Evolutionary conservation across 257 asterid genomes (phyloP), one percentile per base, ranked within the genome.

Genomic region (Eustoma russellianum): DNA sequence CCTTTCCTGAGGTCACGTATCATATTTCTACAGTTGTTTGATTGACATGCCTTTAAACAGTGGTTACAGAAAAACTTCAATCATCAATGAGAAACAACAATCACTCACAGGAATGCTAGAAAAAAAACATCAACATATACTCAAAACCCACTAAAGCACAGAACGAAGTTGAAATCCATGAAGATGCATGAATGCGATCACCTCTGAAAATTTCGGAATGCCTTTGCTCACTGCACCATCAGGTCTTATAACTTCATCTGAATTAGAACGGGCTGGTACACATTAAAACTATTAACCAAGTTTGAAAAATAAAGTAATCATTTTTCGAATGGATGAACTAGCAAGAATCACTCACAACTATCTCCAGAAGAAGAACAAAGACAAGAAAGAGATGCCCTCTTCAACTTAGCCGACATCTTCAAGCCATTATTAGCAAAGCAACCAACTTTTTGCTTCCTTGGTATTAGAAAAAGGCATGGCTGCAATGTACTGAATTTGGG

Each of bases 141-240:
- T n/a, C n/a, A n/a, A 12, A n/a, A 6, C 7, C 2, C 28, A 17
- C n/a, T 18, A 35, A 17, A 35, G 47, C 43, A 6, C 30, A 13
- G 33, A 18, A 7, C 15, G 24, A 30, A 6, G 16, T n/a, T 15
- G 33, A 14, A 7, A 33, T 9, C 3, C 46, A 33, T 15, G 7
- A 5, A 9, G n/a, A 33, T 8, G 15, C 45, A 24, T n/a, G 17
- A 34, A 19, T 53, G n/a, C 33, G 57, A 76, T 66, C 53, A 77
- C 96, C 84, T 87, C 89, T 44, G 49, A 48, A 45, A 77, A 66
- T n/a, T 60, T 87, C 30, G 79, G 92, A 56, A 70, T 62, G 55
- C 71, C 74, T 51, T 72, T 17, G 76, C 75, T 77, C 45, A 63
- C 77, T 48, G 59, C 62, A n/a, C 57, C 74, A 41, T 70, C 24